Evolutionary conservation across 129 eudicot genomes (phyloP).

Genomic region (Artemisia tridentata): DNA sequence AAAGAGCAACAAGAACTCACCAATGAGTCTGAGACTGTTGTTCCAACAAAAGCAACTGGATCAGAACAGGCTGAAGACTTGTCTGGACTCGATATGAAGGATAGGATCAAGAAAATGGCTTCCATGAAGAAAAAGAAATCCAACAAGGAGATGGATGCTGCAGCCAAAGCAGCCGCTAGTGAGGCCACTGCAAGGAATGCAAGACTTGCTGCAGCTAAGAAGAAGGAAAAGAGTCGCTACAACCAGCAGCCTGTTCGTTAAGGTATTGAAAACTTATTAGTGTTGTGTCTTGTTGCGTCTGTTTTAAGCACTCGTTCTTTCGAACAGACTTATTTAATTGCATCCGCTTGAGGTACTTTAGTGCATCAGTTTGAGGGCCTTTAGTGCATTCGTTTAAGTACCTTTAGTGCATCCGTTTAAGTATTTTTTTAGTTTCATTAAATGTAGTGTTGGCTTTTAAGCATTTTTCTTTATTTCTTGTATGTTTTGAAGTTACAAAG

Average conservation of each 20-base stretch:
- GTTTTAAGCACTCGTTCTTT: too few relatives aligned
- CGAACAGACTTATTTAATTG: too few relatives aligned
- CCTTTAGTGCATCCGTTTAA: too few relatives aligned
- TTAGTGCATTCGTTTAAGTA: too few relatives aligned
- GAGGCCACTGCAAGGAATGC: conserved; percentile 99
- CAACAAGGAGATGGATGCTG: conserved; percentile 77
- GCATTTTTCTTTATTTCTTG: too few relatives aligned
- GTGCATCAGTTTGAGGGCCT: too few relatives aligned
- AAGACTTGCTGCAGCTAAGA: conserved; percentile 84
- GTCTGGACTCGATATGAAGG: conserved; percentile 67
- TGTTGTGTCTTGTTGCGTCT: too few relatives aligned
- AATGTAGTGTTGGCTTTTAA: too few relatives aligned
- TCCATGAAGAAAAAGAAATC: conserved; percentile 90
- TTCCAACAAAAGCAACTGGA: conserved; percentile 34
- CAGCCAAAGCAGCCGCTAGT: conserved; percentile 75
- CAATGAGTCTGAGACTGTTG: conserved; percentile 40
- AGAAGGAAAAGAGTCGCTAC: conserved; percentile 96
- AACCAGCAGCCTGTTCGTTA: conserved; percentile 93
- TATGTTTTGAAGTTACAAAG: too few relatives aligned
- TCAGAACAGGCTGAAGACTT: conserved; percentile 56
- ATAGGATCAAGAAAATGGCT: conserved; percentile 71
- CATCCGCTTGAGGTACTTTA: too few relatives aligned
- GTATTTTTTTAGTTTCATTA: too few relatives aligned
- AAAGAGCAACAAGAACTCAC: conserved; percentile 59
- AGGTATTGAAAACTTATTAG: conserved; percentile 15